These are phyloP conservation scores for Verbascum thapsus DNA, from an alignment of 257 asterid genomes.

Conservation along the genomic window DNA sequence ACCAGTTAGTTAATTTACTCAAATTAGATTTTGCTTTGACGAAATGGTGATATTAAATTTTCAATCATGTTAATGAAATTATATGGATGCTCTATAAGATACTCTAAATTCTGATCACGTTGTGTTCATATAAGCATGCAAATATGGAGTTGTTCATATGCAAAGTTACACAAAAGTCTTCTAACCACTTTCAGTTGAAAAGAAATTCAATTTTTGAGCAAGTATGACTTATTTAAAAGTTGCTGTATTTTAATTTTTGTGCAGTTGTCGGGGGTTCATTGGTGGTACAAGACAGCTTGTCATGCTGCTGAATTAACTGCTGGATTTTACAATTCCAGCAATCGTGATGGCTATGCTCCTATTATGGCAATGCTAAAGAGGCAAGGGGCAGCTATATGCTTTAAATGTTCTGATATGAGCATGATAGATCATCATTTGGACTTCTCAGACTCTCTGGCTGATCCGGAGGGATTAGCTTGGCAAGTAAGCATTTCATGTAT, in stretches of 20 bases:
- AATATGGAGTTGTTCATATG: neutral
- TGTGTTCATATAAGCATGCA: neutral
- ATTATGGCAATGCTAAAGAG: slow-evolving; percentile 62
- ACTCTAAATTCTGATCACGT: slow-evolving; percentile 10
- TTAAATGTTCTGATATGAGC: slow-evolving; percentile 52
- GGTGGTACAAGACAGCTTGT: slow-evolving; percentile 98
- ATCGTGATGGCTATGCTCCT: slow-evolving; percentile 82
- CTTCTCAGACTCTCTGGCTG: slow-evolving; percentile 60
- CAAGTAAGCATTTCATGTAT: slow-evolving; percentile 58
- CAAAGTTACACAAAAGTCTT: slow-evolving; percentile 7
- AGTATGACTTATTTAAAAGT: slow-evolving; percentile 14
- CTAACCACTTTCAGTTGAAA: slow-evolving; percentile 4
- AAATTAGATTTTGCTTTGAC: too few relatives aligned
- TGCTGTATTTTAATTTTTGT: slow-evolving; percentile 29
- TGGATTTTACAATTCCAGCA: slow-evolving; percentile 72
- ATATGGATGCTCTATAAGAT: slow-evolving; percentile 13
- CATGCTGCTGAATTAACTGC: slow-evolving; percentile 93
- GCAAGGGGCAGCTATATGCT: slow-evolving; percentile 64
- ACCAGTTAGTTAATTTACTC: too few relatives aligned
- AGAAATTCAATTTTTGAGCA: slow-evolving; percentile 13
- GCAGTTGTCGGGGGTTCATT: slow-evolving; percentile 80
- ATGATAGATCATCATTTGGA: slow-evolving; percentile 49
- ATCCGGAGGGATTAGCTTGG: slow-evolving; percentile 85
- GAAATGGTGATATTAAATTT: too few relatives aligned
- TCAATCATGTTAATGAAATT: too few relatives aligned